Percentiles rank a stretch among this genome's conserved stretches.
phyloP scores from a whole-genome alignment of 345 rosid species.

The Toxicodendron radicans region DNA sequence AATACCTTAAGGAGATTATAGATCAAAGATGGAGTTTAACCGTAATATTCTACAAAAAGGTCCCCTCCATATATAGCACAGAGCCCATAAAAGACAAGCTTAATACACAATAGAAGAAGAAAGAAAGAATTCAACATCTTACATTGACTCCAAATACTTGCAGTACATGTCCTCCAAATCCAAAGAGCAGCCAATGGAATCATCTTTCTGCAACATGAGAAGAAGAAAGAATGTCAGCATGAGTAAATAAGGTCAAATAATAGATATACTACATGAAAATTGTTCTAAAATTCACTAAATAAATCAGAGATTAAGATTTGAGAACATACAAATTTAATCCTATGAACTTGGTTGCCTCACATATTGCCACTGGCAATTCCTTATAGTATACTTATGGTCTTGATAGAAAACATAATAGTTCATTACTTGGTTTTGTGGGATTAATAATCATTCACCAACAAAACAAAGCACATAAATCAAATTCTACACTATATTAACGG shows the following conservation, averaged over 20 bases:
- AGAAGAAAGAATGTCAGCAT: background rate
- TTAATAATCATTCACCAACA: background rate
- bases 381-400: background rate
- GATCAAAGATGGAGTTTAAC: background rate
- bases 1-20: background rate
- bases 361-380: background rate
- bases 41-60: background rate
- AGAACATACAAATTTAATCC: background rate
- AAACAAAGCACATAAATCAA: background rate
- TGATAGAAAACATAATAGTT: background rate
- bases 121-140: constrained; percentile 10
- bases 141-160: constrained; percentile 54
- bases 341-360: background rate
- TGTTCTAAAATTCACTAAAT: background rate
- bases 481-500: background rate
- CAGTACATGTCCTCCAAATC: constrained; percentile 61
- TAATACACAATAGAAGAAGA: background rate
- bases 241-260: background rate
- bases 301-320: background rate
- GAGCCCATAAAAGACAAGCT: background rate
- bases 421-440: background rate
- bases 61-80: background rate
- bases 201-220: constrained; percentile 50
- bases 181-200: constrained; percentile 27
- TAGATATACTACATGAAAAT: background rate